Percentiles rank a stretch among this genome's conserved stretches.
Conservation (phyloP, 805 yeast genomes). For the Phaffomyces thermotolerans region DNA sequence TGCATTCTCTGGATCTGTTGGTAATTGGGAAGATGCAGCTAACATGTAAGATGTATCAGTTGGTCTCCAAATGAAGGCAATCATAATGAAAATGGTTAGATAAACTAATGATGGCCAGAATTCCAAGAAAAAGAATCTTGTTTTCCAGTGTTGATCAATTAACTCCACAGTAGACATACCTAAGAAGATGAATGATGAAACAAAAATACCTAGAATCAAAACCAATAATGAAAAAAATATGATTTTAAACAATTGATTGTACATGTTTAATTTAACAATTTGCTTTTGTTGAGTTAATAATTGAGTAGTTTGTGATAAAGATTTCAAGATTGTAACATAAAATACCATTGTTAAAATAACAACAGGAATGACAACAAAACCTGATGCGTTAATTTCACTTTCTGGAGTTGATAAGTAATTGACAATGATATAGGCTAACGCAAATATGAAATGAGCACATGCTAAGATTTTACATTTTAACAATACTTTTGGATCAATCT, state of each 20-base stretch:
- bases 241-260: slow-evolving; percentile 67
- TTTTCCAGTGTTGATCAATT: slow-evolving; percentile 86
- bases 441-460: slow-evolving; percentile 46
- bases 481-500: slow-evolving; percentile 71
- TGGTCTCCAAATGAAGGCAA: slow-evolving; percentile 96
- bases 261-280: slow-evolving; percentile 82
- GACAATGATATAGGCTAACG: slow-evolving; percentile 47
- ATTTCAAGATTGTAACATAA: slow-evolving; percentile 65
- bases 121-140: slow-evolving; percentile 78
- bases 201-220: slow-evolving; percentile 60
- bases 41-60: slow-evolving; percentile 91
- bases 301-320: slow-evolving; percentile 68
- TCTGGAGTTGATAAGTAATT: slow-evolving; percentile 46
- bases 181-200: slow-evolving; percentile 63
- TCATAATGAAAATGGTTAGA: slow-evolving; percentile 71
- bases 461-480: slow-evolving; percentile 57
- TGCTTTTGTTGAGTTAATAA: slow-evolving; percentile 81
- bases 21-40: slow-evolving; percentile 89
- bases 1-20: slow-evolving; percentile 67
- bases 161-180: slow-evolving; percentile 70
- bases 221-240: slow-evolving; percentile 66
- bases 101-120: slow-evolving; percentile 94
- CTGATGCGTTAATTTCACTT: slow-evolving; percentile 40
- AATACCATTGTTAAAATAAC: slow-evolving; percentile 61
- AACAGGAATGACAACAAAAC: slow-evolving; percentile 65